Percentiles rank a stretch among this genome's conserved stretches.
phyloP scores from a whole-genome alignment of 169 alveolate genomes.

The Plasmodium vinckei region DNA sequence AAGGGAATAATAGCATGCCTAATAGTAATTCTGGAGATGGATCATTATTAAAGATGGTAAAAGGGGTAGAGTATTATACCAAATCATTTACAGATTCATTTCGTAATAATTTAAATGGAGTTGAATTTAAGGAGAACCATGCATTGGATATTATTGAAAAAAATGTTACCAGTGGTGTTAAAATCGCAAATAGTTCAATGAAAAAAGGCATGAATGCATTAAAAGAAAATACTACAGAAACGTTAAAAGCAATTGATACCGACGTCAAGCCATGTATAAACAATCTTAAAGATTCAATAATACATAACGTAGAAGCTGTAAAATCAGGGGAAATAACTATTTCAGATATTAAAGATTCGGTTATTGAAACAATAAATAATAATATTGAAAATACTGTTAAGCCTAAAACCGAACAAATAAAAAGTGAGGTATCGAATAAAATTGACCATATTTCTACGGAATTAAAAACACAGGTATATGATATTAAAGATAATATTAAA shows the following conservation, averaged over 20 bases:
- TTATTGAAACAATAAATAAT: conserved; percentile 14
- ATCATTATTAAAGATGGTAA: background rate
- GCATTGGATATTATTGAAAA: conserved; percentile 31
- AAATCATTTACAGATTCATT: background rate
- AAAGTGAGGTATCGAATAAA: conserved; percentile 6
- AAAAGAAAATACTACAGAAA: conserved; percentile 15
- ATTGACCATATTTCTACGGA: conserved; percentile 6
- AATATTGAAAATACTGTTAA: conserved; percentile 21
- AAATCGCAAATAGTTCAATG: conserved; percentile 5
- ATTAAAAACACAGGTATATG: conserved; percentile 21
- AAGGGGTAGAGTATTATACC: background rate
- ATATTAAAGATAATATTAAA: conserved; percentile 33
- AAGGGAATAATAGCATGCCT: too few species aligned
- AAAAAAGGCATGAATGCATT: background rate
- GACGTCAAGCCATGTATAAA: conserved; percentile 10
- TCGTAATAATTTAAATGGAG: conserved; percentile 8
- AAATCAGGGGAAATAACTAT: conserved; percentile 1
- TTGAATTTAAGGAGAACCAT: conserved; percentile 19
- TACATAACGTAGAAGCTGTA: conserved; percentile 26
- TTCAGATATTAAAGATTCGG: background rate
- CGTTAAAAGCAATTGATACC: background rate
- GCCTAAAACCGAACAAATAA: conserved; percentile 16
- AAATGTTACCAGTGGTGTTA: conserved; percentile 15
- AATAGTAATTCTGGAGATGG: too few species aligned
- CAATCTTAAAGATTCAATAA: conserved; percentile 6